Evolutionary conservation across 2,329 filamentous ascomycete genomes (phyloP), one percentile per base, ranked within the genome.

Genomic region (Chaetomium strumarium): DNA sequence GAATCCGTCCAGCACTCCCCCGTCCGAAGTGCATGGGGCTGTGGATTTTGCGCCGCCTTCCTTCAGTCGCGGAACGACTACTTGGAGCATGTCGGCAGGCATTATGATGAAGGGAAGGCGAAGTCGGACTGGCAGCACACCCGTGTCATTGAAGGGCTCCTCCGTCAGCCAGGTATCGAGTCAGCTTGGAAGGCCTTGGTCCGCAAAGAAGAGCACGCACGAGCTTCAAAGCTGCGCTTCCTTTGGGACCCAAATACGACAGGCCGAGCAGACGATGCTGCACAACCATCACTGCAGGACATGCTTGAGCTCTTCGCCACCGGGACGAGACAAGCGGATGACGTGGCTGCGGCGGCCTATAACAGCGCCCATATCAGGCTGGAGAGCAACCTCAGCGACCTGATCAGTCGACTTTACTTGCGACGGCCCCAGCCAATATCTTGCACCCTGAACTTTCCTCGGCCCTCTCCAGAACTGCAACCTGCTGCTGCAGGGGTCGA

Each of bases 1-100:
- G 17, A 33, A 1, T 20, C 43, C 5, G 29, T 42, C 7, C 31
- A 29, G 30, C 41, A 36, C 14, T 29, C 41, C 5, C 10, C 43
- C 1, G 47, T 48, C 13, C 47, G 55, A 39, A 55, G 43, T 4
- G 56, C 52, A 20, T 60, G 60, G 59, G 58, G 58, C 11, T 62
- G 60, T 40, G 60, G 60, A 5, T 62, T 62, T 40, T 61, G 60
- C 17, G 55, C 51, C 8, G 44, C 51, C 3, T 41, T 29, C 16
- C 12, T 55, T 4, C 19, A 29, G 5, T 58, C 56, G 1, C 54
- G 56, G 14, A 33, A n/a, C 33, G 56, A 55, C 30, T 61, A 59
- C 20, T 55, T 69, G 1, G 63, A 67, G 19, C 60, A 61, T 12
- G 46, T 67, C 9, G 58, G 57, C 17, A 20, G 36, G 2, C 55